Percentiles rank a stretch among this genome's conserved stretches.
These are phyloP conservation scores for Serendipita sp. DNA, from an alignment of 768 basidiomycete genomes.

Conservation along the genomic window DNA sequence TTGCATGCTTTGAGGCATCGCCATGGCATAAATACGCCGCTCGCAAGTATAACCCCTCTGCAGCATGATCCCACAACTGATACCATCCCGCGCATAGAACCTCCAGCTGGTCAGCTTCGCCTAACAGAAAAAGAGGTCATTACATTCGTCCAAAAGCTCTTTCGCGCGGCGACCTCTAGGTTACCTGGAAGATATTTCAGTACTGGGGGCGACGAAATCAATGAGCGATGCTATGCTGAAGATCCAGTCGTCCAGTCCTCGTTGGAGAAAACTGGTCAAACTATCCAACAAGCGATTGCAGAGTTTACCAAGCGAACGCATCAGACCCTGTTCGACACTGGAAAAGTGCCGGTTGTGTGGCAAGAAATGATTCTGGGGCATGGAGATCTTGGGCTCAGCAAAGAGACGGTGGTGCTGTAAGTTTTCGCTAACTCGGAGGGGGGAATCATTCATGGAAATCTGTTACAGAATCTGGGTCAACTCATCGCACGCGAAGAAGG, in stretches of 20 bases:
- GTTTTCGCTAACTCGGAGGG: conserved; percentile 11
- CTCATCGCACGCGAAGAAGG: conserved; percentile 40
- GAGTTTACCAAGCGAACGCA: conserved; percentile 49
- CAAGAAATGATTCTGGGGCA: conserved; percentile 59
- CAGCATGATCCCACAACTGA: background rate
- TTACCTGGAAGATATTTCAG: conserved; percentile 50
- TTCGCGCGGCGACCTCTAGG: conserved; percentile 30
- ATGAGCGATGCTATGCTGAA: conserved; percentile 44
- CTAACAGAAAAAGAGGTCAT: conserved; percentile 45
- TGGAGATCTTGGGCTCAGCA: conserved; percentile 29
- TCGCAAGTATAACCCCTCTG: conserved; percentile 18
- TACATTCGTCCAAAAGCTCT: conserved; percentile 40
- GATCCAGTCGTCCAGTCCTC: conserved; percentile 45
- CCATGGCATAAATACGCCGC: conserved; percentile 38
- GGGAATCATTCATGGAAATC: conserved; percentile 7
- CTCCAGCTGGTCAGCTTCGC: conserved; percentile 71
- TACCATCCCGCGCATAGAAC: conserved; percentile 26
- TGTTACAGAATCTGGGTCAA: conserved; percentile 53
- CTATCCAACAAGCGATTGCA: conserved; percentile 48
- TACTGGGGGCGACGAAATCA: conserved; percentile 75
- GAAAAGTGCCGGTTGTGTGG: conserved; percentile 74
- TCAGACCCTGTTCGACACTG: conserved; percentile 31
- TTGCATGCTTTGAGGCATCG: conserved; percentile 39
- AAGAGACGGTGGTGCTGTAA: conserved; percentile 43
- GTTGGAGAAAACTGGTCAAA: conserved; percentile 34